These are phyloP conservation scores for Tarenaya hassleriana DNA, from an alignment of 345 rosid species.

Conservation along the genomic window DNA sequence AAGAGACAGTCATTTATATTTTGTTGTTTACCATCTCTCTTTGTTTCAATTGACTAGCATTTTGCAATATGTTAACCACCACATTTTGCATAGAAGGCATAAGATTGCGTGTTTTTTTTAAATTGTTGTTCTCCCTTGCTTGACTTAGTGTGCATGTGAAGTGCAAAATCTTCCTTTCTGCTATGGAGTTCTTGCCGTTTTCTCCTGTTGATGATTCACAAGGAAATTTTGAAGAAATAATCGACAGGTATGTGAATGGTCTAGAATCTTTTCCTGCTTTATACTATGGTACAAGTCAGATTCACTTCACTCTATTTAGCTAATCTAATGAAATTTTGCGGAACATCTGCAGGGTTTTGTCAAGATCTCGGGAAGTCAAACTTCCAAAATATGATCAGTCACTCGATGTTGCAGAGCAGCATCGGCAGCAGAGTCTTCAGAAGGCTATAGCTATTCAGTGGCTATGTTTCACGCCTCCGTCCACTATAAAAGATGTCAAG, in stretches of 20 bases:
- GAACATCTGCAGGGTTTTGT: conserved; percentile 57
- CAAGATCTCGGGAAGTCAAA: conserved; percentile 84
- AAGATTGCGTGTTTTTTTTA: conserved; percentile 17
- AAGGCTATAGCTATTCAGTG: conserved; percentile 92
- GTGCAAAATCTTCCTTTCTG: conserved; percentile 85
- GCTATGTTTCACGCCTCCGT: conserved; percentile 97
- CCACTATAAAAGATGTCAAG: conserved; percentile 61
- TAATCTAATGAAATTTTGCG: conserved; percentile 19
- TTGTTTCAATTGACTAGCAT: background rate
- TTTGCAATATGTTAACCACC: conserved; percentile 10
- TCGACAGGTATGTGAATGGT: conserved; percentile 60
- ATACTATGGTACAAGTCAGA: conserved; percentile 6
- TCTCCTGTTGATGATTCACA: conserved; percentile 58
- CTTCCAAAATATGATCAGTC: conserved; percentile 65
- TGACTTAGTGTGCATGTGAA: conserved; percentile 72
- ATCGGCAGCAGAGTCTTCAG: conserved; percentile 84
- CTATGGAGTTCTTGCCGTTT: conserved; percentile 81
- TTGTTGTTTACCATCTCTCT: conserved; percentile 9
- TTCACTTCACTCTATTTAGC: conserved; percentile 17
- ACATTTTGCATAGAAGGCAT: conserved; percentile 7
- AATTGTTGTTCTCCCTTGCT: conserved; percentile 15
- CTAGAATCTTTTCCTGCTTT: conserved; percentile 15
- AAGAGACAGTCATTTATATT: conserved; percentile 10
- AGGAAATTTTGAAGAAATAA: conserved; percentile 94
- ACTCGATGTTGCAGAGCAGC: conserved; percentile 87